These are phyloP conservation scores for Hydrangea macrophylla DNA, from an alignment of 148 eudicot genomes.

Conservation along the genomic window DNA sequence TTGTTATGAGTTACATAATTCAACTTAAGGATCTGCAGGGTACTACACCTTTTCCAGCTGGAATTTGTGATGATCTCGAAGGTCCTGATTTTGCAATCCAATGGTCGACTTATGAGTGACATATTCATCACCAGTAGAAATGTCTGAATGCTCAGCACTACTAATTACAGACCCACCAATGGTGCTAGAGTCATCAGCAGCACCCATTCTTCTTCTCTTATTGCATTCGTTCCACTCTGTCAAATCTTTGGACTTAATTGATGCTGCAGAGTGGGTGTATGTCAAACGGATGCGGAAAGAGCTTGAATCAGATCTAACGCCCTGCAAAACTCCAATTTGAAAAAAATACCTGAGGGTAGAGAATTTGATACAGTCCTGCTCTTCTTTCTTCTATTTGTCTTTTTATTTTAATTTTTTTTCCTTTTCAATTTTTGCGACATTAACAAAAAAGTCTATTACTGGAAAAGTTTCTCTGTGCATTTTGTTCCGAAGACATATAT, in stretches of 20 bases:
- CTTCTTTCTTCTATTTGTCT: neutral
- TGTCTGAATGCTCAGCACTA: constrained; percentile 23
- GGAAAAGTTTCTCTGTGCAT: neutral
- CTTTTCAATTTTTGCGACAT: constrained; percentile 4
- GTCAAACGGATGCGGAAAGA: constrained; percentile 77
- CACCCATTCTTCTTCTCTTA: constrained; percentile 70
- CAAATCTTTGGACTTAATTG: constrained; percentile 22
- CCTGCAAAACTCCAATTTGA: constrained; percentile 45
- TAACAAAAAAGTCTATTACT: neutral
- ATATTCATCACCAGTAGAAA: constrained; percentile 15
- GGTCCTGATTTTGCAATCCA: constrained; percentile 21
- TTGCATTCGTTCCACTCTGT: constrained; percentile 38
- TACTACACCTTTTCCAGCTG: constrained; percentile 45
- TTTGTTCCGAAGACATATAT: neutral
- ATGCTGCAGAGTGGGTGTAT: constrained; percentile 39
- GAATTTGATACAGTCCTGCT: neutral
- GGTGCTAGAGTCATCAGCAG: constrained; percentile 15
- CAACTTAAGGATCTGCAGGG: neutral
- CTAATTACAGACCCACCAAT: constrained; percentile 9
- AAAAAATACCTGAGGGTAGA: constrained; percentile 8
- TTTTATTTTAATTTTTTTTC: too few relatives aligned
- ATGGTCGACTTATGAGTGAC: constrained; percentile 16
- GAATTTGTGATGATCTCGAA: constrained; percentile 12
- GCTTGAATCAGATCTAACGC: constrained; percentile 43
- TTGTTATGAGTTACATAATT: neutral